Percentiles rank a stretch among this genome's conserved stretches.
Evolutionary conservation across 2,329 filamentous ascomycete species (phyloP).

Genomic region (Elsinoe necatrix): DNA sequence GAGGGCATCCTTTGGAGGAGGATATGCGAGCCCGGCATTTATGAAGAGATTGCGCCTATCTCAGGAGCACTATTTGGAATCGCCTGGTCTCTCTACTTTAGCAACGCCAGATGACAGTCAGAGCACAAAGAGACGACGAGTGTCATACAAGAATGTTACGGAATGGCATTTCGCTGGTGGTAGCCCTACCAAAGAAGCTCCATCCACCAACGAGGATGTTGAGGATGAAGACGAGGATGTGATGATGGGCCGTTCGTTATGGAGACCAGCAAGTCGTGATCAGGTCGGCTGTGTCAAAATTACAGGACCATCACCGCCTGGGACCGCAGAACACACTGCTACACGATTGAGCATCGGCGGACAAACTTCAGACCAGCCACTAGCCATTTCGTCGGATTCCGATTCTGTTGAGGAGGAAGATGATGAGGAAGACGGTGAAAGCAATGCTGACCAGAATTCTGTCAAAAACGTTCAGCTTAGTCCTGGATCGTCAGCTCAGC

Average conservation of each 20-base stretch:
- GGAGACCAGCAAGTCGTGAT: background rate
- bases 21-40: conserved; percentile 73
- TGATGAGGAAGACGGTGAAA: background rate
- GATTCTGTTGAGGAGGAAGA: conserved; percentile 2
- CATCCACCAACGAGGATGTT: background rate
- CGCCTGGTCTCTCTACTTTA: conserved; percentile 54
- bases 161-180: conserved; percentile 67
- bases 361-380: background rate
- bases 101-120: conserved; percentile 55
- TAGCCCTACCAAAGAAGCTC: conserved; percentile 59
- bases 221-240: conserved; percentile 14
- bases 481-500: too few relatives aligned
- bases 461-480: too few relatives aligned
- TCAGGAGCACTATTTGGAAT: conserved; percentile 58
- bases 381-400: background rate
- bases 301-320: background rate
- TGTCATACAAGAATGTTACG: conserved; percentile 57
- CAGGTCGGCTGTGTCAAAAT: background rate
- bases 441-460: background rate
- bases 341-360: background rate
- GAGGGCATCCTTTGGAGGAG: conserved; percentile 26
- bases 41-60: conserved; percentile 62
- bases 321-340: background rate
- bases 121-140: conserved; percentile 61
- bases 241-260: background rate